These are phyloP conservation scores for Dioscorea cayenensis DNA, from an alignment of 116 monocot genomes.

Conservation along the genomic window DNA sequence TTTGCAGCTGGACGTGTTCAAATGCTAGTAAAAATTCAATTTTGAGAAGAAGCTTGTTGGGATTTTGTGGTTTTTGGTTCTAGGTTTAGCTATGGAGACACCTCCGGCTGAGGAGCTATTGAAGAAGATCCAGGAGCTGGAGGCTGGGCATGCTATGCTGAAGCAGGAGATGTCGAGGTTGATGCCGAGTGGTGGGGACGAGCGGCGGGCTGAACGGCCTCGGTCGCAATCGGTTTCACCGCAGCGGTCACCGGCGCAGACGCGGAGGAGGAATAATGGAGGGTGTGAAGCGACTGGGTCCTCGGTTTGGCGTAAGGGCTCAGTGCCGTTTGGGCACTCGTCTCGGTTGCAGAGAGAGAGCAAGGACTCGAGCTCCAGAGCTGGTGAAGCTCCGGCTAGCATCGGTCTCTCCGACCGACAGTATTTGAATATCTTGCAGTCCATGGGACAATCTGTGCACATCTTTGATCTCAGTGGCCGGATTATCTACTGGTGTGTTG, in stretches of 20 bases:
- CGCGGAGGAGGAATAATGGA: slow-evolving; percentile 10
- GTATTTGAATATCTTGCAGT: slow-evolving; percentile 65
- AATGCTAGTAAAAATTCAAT: too few relatives aligned
- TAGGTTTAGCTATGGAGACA: slow-evolving; percentile 17
- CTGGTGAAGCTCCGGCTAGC: not conserved
- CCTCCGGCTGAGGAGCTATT: slow-evolving; percentile 49
- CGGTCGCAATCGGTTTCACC: slow-evolving; percentile 73
- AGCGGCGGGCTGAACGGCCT: not conserved
- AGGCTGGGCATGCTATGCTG: slow-evolving; percentile 51
- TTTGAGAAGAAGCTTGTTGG: too few relatives aligned
- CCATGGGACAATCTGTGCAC: slow-evolving; percentile 90
- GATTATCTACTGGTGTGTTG: slow-evolving; percentile 81
- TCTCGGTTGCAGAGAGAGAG: slow-evolving; percentile 61
- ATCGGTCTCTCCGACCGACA: slow-evolving; percentile 58
- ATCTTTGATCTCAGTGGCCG: slow-evolving; percentile 63
- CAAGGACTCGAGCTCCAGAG: slow-evolving; percentile 8
- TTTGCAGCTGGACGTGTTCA: too few relatives aligned
- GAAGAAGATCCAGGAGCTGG: slow-evolving; percentile 84
- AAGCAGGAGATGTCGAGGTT: slow-evolving; percentile 73
- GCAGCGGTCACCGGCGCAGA: slow-evolving; percentile 24
- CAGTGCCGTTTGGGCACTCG: slow-evolving; percentile 24
- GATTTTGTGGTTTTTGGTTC: too few relatives aligned
- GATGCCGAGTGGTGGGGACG: not conserved
- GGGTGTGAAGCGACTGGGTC: slow-evolving; percentile 3
- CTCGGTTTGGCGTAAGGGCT: not conserved